phyloP scores from a whole-genome alignment of 805 yeast genomes.

The Candida vaughaniae region DNA sequence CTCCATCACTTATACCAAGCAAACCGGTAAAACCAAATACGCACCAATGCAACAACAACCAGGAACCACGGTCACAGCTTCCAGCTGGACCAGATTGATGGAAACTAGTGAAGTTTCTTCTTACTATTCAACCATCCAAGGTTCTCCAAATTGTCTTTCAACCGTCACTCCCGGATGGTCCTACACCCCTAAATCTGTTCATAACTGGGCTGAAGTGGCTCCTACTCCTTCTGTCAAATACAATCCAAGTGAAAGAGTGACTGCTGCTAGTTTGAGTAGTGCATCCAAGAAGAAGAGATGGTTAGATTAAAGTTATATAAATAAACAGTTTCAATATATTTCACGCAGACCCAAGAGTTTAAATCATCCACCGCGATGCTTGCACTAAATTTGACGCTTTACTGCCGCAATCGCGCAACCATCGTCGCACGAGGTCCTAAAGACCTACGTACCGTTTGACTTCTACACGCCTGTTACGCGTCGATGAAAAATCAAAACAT shows the following conservation, averaged over 20 bases:
- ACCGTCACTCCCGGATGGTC: constrained; percentile 88
- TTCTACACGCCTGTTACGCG: no score
- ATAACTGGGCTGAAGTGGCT: constrained; percentile 73
- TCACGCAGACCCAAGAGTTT: no score
- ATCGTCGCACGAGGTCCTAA: no score
- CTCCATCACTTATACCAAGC: constrained; percentile 68
- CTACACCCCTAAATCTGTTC: constrained; percentile 58
- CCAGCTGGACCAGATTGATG: constrained; percentile 63
- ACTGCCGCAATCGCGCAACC: no score
- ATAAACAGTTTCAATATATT: neutral
- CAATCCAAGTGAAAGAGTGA: constrained; percentile 55
- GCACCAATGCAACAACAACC: constrained; percentile 97
- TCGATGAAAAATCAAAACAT: no score
- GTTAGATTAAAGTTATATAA: constrained; percentile 25
- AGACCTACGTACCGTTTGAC: no score
- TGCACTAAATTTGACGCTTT: no score
- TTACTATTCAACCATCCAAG: constrained; percentile 43
- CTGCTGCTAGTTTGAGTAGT: constrained; percentile 34
- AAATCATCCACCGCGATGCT: no score
- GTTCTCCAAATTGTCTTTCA: constrained; percentile 49
- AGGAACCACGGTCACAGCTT: constrained; percentile 59
- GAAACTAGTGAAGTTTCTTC: constrained; percentile 64
- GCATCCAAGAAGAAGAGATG: constrained; percentile 39
- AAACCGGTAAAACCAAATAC: constrained; percentile 73
- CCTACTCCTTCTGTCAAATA: constrained; percentile 65